Conservation (phyloP, 192 early-diverging fungal species). For the Coemansia sp. region DNA sequence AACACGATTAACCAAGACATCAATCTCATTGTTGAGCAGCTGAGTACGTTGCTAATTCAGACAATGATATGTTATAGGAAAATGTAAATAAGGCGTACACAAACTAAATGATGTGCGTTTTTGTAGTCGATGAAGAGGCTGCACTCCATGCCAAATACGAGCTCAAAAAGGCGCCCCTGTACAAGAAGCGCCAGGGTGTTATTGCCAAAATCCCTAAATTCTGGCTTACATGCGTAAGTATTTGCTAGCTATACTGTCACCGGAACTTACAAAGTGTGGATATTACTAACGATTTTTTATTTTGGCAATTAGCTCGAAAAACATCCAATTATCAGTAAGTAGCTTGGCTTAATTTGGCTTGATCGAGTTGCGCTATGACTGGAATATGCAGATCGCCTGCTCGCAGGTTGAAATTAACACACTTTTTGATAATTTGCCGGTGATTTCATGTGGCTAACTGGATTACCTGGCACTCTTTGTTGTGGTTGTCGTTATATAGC, state of each 20-base stretch:
- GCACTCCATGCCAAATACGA: conserved; percentile 54
- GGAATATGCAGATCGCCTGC: background rate
- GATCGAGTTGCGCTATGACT: background rate
- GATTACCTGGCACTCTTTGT: background rate
- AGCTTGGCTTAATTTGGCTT: background rate
- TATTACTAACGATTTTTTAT: background rate
- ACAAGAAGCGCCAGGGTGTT: conserved; percentile 56
- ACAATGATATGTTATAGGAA: too few species aligned
- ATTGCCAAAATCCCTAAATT: conserved; percentile 57
- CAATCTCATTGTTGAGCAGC: conserved; percentile 43
- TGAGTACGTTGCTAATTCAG: conserved; percentile 16
- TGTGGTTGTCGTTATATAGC: conserved; percentile 14
- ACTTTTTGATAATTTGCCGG: conserved; percentile 7
- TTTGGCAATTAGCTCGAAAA: conserved; percentile 42
- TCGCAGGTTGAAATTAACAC: background rate
- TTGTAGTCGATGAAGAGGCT: conserved; percentile 50
- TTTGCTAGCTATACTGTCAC: background rate
- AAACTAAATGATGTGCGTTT: too few species aligned
- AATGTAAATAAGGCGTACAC: background rate
- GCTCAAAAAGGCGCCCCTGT: conserved; percentile 45
- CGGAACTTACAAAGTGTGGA: background rate
- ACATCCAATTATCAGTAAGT: conserved; percentile 54
- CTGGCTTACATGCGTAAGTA: conserved; percentile 57
- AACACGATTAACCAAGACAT: conserved; percentile 37
- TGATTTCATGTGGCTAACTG: conserved; percentile 8